These are phyloP conservation scores for Cytospora chrysosperma DNA, from an alignment of 2,329 filamentous ascomycete species.

Conservation along the genomic window DNA sequence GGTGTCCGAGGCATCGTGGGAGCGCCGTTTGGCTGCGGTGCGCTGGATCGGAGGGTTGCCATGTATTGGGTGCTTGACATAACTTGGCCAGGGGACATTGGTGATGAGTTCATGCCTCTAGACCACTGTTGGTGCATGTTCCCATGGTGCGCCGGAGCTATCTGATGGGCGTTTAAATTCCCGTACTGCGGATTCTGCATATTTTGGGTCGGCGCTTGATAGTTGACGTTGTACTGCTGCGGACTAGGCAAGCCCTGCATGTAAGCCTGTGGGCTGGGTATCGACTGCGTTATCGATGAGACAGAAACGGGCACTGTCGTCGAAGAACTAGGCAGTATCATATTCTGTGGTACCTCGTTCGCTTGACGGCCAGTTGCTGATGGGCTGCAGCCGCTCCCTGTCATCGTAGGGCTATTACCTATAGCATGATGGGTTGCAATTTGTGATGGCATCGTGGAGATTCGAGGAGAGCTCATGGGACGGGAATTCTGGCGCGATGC, in stretches of 20 bases:
- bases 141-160: background rate
- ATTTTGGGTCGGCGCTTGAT: background rate
- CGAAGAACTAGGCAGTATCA: conserved; percentile 2
- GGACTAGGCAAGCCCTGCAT: background rate
- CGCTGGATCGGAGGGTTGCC: background rate
- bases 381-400: background rate
- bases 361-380: background rate
- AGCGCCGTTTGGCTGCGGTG: background rate
- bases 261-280: conserved; percentile 5
- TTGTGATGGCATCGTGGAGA: background rate
- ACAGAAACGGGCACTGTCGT: background rate
- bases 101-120: background rate
- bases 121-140: conserved; percentile 3
- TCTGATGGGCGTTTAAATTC: background rate
- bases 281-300: conserved; percentile 4
- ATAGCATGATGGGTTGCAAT: background rate
- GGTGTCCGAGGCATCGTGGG: background rate
- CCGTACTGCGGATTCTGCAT: conserved; percentile 4
- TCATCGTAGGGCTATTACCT: background rate
- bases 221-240: background rate
- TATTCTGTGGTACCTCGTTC: background rate
- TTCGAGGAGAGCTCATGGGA: background rate
- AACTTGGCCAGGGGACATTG: background rate
- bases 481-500: background rate
- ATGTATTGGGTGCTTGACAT: background rate